These are phyloP conservation scores for Globisporangium mamillatum DNA, from an alignment of 352 stramenopile genomes.

Conservation along the genomic window DNA sequence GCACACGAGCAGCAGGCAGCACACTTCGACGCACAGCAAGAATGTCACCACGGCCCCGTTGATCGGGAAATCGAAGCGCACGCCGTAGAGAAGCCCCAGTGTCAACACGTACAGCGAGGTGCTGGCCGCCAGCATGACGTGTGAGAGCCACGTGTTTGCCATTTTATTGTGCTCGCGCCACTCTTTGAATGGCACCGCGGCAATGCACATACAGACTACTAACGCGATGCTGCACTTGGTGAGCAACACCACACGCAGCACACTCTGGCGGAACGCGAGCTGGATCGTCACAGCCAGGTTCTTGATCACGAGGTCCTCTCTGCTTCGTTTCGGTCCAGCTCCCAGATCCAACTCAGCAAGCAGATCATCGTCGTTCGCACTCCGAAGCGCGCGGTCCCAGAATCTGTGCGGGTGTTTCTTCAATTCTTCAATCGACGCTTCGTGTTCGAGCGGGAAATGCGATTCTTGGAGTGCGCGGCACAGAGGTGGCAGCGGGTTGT, in stretches of 20 bases:
- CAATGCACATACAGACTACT: background rate
- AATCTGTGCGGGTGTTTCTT: background rate
- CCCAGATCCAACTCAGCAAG: background rate
- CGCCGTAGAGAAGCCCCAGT: constrained; percentile 20
- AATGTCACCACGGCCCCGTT: constrained; percentile 17
- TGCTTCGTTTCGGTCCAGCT: background rate
- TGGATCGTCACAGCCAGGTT: constrained; percentile 12
- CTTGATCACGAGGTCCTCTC: constrained; percentile 14
- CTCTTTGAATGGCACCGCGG: constrained; percentile 2
- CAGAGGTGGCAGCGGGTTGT: constrained; percentile 19
- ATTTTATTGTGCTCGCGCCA: constrained; percentile 6
- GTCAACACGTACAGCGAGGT: constrained; percentile 15
- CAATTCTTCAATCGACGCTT: background rate
- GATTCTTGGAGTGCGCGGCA: constrained; percentile 15
- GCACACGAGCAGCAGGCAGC: background rate
- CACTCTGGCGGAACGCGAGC: constrained; percentile 21
- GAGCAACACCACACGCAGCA: constrained; percentile 12
- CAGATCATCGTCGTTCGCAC: background rate
- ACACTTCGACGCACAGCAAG: constrained; percentile 14
- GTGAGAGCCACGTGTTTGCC: background rate
- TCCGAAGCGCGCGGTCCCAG: background rate
- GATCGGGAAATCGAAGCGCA: constrained; percentile 19
- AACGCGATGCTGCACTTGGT: background rate
- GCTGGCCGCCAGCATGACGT: constrained; percentile 1
- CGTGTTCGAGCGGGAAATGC: constrained; percentile 9